Conservation (phyloP, 2,329 filamentous ascomycete genomes). For the Basipetospora sp. region DNA sequence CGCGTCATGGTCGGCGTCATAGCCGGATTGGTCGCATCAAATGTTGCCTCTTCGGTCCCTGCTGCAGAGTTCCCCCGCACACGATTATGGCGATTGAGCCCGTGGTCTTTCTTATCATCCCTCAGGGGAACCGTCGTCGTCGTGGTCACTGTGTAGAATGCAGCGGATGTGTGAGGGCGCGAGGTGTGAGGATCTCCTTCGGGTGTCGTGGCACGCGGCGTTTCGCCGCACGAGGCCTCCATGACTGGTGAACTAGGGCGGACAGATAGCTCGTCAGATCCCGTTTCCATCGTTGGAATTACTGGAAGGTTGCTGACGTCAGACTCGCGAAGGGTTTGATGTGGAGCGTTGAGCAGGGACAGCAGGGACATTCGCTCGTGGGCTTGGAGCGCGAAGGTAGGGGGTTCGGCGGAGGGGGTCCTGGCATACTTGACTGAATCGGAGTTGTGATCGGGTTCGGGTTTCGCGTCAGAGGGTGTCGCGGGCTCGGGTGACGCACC, state of each 20-base stretch:
- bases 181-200: slow-evolving; percentile 14
- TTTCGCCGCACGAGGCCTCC: slow-evolving; percentile 6
- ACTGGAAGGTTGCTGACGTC: slow-evolving; percentile 21
- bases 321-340: slow-evolving; percentile 16
- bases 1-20: slow-evolving; percentile 53
- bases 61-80: neutral
- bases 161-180: slow-evolving; percentile 31
- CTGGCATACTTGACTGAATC: slow-evolving; percentile 33
- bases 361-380: slow-evolving; percentile 43
- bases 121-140: slow-evolving; percentile 38
- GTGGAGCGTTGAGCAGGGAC: slow-evolving; percentile 45
- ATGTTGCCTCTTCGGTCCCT: slow-evolving; percentile 19
- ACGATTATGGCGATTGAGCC: slow-evolving; percentile 23
- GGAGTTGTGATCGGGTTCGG: too few relatives aligned
- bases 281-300: slow-evolving; percentile 28
- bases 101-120: slow-evolving; percentile 28
- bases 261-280: slow-evolving; percentile 11
- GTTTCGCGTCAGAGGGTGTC: slow-evolving; percentile 19
- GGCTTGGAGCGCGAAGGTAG: slow-evolving; percentile 38
- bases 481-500: slow-evolving; percentile 17
- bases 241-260: slow-evolving; percentile 5
- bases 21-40: slow-evolving; percentile 42
- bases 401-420: slow-evolving; percentile 48
- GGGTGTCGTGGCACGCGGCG: slow-evolving; percentile 8
- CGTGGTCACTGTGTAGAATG: slow-evolving; percentile 32